Base-by-base conservation (phyloP, 768 basidiomycete genomes). In the Mycena alexandri region DNA sequence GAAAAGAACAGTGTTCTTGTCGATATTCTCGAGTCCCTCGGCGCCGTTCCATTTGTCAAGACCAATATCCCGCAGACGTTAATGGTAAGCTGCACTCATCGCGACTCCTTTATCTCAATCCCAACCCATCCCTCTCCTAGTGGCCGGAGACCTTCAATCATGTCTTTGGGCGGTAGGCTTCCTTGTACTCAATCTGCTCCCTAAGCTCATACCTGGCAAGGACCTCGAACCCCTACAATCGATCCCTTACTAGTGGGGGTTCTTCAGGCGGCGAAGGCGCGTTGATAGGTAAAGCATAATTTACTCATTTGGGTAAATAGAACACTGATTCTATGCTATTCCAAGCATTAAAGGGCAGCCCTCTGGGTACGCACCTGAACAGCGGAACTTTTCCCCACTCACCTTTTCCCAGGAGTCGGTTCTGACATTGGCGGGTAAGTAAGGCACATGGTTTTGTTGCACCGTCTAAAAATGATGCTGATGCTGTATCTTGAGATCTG, bases 241-340 rank as follows among this genome's bases (percentile, higher is more conserved):
- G 90, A 12, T 82, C 83, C 19, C 80, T 93, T 51, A 93, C 91
- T 7, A 79, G 82, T 6, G 94, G 94, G 13, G 95, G 95, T 2
- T 95, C 93, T 0, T 93, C 91, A 4, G 95, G 95, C 8, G 95
- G 94, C 38, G 95, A 96, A 79, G 92, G 91, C 46, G 92, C 94
- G 1, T 83, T 96, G 9, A 72, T 95, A 47, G 89, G 88, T 74
- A 71, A 83, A 75, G 33, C 19, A 25, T 2, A 8, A 25, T 25
- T n/a, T 25, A 12, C 44, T 61, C 29, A 14, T 6, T 29, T 42
- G 43, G 5, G 16, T 38, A 25, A 17, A 36, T 29, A 13, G 14
- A 4, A 48, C 22, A 14, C 21, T 19, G 13, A 57, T 42, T 59
- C 2, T 17, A 43, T 55, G 19, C 41, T 33, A 33, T n/a, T n/a